Evolutionary conservation across 2,329 filamentous ascomycete species (phyloP).

Genomic region (Botrytis pseudocinerea): DNA sequence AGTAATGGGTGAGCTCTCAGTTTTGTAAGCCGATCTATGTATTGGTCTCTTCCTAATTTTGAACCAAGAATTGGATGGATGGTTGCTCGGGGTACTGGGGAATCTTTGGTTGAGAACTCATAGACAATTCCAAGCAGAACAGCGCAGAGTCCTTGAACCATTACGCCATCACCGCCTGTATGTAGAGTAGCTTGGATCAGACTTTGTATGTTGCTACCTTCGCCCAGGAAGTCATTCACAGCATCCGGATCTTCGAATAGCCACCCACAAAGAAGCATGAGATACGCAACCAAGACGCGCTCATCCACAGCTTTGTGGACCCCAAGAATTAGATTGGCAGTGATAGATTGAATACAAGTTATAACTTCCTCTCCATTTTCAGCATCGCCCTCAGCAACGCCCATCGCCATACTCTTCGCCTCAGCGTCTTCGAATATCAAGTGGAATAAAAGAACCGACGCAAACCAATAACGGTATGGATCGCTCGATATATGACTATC

Average conservation of each 20-base stretch:
- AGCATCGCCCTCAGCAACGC: constrained; percentile 84
- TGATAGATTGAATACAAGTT: constrained; percentile 85
- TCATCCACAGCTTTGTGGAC: constrained; percentile 76
- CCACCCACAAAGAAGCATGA: constrained; percentile 88
- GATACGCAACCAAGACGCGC: constrained; percentile 76
- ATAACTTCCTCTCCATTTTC: constrained; percentile 91
- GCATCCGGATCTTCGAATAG: constrained; percentile 89
- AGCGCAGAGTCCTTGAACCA: constrained; percentile 81
- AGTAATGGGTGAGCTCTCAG: constrained; percentile 76
- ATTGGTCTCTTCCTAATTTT: constrained; percentile 80
- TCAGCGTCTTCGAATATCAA: constrained; percentile 77
- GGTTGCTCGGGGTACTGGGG: constrained; percentile 78
- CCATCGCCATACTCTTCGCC: constrained; percentile 77
- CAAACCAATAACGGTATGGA: constrained; percentile 88
- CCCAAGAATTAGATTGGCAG: constrained; percentile 80
- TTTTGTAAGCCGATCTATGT: constrained; percentile 76
- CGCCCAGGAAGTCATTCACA: constrained; percentile 88
- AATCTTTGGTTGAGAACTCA: constrained; percentile 97
- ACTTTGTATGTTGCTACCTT: constrained; percentile 89
- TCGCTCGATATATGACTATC: constrained; percentile 65
- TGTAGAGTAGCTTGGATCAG: constrained; percentile 72
- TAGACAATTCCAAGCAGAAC: constrained; percentile 86
- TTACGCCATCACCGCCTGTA: constrained; percentile 57
- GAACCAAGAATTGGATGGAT: constrained; percentile 76
- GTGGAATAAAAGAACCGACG: constrained; percentile 82